Base-by-base conservation (phyloP, 805 yeast genomes). In the Candida hungchunana region DNA sequence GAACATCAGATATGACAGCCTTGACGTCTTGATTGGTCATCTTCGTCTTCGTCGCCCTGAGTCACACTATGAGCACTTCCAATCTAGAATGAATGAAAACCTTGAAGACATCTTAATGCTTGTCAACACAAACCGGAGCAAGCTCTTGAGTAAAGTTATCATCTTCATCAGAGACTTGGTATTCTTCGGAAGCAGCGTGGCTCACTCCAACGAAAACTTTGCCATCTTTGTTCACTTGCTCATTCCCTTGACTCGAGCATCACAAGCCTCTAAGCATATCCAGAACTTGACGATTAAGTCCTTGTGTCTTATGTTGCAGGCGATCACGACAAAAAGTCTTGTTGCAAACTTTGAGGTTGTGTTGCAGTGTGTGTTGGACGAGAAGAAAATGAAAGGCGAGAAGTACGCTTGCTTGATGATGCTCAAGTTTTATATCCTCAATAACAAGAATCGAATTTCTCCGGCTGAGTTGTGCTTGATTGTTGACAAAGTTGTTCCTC, bases 81-180 rank as follows among this genome's bases (percentile, higher is more conserved):
- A 50, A 18, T 31, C 18, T 1, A 21, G 28, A 23, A 34, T 54
- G 6, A 19, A 16, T 17, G 41, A 42, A 9, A 31, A 18, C 7
- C 29, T 53, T 14, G 48, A 43, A 5, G 42, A 42, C 14, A 43
- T 54, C 7, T 26, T 54, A n/a, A 21, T 24, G 9, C 24, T 44
- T 36, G 21, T 44, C 7, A 31, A 36, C 7, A 50, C 58, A 0
- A 27, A 34, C 3, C 43, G 56, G 22, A 31, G 43, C 4, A 42
- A 40, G 25, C 42, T 54, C 3, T 29, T 48, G 23, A 32, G 30
- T 2, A 53, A 44, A 25, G 31, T 40, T 1, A 45, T 54, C 3
- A 22, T 53, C 2, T 51, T 54, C 25, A 24, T 45, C 4, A 43
- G 57, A 31, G 58, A 54, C 22, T 30, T 48, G 26, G 47, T 46